Evolutionary conservation across 2,329 filamentous ascomycete species (phyloP).

Genomic region (Colletotrichum sp.): DNA sequence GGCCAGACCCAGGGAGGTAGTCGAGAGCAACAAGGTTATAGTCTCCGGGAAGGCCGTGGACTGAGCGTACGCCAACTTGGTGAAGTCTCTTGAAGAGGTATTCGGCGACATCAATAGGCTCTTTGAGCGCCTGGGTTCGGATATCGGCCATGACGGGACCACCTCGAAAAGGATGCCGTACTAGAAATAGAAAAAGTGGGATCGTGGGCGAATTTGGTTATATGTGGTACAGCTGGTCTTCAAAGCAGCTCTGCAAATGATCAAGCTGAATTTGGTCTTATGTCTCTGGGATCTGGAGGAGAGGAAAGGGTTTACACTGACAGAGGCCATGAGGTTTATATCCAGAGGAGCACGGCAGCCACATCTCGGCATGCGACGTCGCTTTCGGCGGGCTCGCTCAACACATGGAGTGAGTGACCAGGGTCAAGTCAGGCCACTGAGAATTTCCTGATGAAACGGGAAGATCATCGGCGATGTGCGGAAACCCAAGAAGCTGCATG

Average conservation of each 20-base stretch:
- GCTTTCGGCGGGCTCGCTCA: not conserved
- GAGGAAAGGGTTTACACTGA: not conserved
- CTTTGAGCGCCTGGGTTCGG: conserved; percentile 44
- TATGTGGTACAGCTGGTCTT: not conserved
- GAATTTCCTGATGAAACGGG: not conserved
- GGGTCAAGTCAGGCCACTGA: conserved; percentile 9
- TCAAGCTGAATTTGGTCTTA: not conserved
- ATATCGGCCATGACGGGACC: conserved; percentile 36
- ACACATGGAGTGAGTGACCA: not conserved
- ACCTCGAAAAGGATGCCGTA: not conserved
- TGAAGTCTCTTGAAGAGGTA: conserved; percentile 70
- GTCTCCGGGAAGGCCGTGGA: conserved; percentile 75
- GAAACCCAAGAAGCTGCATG: not conserved
- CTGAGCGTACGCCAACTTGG: conserved; percentile 66
- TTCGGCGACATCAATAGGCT: conserved; percentile 65
- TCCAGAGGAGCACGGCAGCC: not conserved
- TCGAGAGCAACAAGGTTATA: conserved; percentile 75
- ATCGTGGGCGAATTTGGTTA: not conserved
- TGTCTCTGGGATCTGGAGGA: not conserved
- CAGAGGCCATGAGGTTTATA: not conserved
- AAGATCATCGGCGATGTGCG: conserved; percentile 2
- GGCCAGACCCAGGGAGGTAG: conserved; percentile 61
- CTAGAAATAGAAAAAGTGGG: not conserved
- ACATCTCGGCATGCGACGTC: not conserved
- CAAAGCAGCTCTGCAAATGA: not conserved